Evolutionary conservation across 177 flowering plant species (phyloP).

Genomic region (Vitis hybrid): DNA sequence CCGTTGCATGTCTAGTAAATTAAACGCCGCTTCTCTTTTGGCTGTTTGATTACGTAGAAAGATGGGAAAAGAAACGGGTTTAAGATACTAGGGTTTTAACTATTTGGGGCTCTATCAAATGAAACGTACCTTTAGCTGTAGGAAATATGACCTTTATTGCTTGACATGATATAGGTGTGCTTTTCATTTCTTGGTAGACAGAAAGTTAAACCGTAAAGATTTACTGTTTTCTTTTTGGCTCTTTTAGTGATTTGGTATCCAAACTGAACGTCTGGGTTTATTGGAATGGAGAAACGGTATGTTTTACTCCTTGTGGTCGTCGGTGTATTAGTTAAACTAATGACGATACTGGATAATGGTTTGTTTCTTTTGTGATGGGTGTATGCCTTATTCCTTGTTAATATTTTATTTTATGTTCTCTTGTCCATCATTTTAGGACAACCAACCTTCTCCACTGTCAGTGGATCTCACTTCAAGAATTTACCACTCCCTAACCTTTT

Average conservation of each 20-base stretch:
- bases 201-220: too few species aligned
- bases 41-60: background rate
- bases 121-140: too few species aligned
- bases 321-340: background rate
- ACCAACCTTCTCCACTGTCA: slow-evolving; percentile 21
- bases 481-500: too few species aligned
- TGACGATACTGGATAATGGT: background rate
- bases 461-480: too few species aligned
- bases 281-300: background rate
- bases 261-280: background rate
- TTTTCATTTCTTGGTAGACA: too few species aligned
- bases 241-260: too few species aligned
- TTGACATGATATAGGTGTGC: too few species aligned
- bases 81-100: too few species aligned
- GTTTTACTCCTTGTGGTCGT: background rate
- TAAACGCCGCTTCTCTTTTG: background rate
- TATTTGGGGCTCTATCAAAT: background rate
- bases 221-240: too few species aligned
- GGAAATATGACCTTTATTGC: too few species aligned
- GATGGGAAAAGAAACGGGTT: background rate
- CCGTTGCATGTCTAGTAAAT: background rate
- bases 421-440: slow-evolving; percentile 22
- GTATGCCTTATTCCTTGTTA: background rate
- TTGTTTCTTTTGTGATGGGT: background rate
- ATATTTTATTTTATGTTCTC: background rate